Evolutionary conservation across 768 basidiomycete genomes (phyloP).

Genomic region (Sutorius australiensis): DNA sequence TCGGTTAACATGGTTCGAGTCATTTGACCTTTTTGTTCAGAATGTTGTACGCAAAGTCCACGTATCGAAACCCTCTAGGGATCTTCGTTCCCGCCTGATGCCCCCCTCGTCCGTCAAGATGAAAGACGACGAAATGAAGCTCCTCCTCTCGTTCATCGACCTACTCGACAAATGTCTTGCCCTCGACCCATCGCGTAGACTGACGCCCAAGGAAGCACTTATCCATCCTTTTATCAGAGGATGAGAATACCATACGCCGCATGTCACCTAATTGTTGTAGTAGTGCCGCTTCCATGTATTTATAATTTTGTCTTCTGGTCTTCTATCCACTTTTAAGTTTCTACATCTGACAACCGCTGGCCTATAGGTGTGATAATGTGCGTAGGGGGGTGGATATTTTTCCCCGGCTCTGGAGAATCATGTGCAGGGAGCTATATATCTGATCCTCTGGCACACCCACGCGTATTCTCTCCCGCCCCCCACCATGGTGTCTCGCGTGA

Average conservation of each 20-base stretch:
- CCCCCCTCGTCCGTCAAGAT: constrained; percentile 73
- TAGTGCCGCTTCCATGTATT: constrained; percentile 20
- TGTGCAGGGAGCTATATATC: constrained; percentile 3
- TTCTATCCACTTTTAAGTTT: constrained; percentile 3
- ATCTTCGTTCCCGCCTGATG: constrained; percentile 79
- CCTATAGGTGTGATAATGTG: constrained; percentile 1
- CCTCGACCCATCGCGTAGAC: constrained; percentile 80
- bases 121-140: constrained; percentile 85
- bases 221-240: constrained; percentile 82
- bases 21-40: constrained; percentile 41
- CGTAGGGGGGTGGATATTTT: not conserved
- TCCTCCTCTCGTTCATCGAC: constrained; percentile 79
- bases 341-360: constrained; percentile 12
- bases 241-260: constrained; percentile 21
- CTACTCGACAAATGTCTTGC: constrained; percentile 86
- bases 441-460: not conserved
- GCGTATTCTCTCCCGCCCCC: not conserved
- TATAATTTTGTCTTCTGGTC: constrained; percentile 16
- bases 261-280: constrained; percentile 16
- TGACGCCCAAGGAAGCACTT: constrained; percentile 88
- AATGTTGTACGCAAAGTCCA: constrained; percentile 79
- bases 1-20: constrained; percentile 1
- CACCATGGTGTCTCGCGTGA: constrained; percentile 16
- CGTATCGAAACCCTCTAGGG: constrained; percentile 76
- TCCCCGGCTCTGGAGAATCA: not conserved